phyloP scores from a whole-genome alignment of 2,329 filamentous ascomycete species.

The Erysiphe neolycopersici region DNA sequence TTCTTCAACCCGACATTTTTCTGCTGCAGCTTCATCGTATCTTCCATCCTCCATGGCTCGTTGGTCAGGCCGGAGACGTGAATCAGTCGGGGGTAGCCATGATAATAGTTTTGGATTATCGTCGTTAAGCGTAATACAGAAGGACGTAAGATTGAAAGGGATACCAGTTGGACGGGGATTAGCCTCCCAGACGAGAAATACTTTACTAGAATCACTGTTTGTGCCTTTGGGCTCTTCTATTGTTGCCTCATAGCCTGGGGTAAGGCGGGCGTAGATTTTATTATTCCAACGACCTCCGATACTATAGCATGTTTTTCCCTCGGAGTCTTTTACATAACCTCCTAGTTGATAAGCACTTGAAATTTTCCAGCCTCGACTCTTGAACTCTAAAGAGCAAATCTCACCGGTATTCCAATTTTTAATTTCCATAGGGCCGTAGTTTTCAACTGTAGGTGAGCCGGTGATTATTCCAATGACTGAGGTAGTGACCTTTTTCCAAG shows the following conservation, averaged over 20 bases:
- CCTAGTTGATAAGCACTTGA: conserved; percentile 70
- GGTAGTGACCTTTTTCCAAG: conserved; percentile 96
- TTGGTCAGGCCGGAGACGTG: conserved; percentile 77
- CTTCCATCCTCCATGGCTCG: conserved; percentile 96
- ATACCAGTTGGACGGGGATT: conserved; percentile 57
- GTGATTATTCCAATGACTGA: conserved; percentile 98
- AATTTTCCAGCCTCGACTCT: conserved; percentile 84
- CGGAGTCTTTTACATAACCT: conserved; percentile 58
- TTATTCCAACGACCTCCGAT: conserved; percentile 94
- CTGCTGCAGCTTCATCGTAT: conserved; percentile 74
- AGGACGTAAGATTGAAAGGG: conserved; percentile 92
- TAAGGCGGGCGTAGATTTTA: conserved; percentile 80
- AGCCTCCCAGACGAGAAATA: conserved; percentile 82
- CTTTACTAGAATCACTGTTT: conserved; percentile 40
- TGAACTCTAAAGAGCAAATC: conserved; percentile 73
- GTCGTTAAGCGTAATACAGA: conserved; percentile 83
- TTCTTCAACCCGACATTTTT: conserved; percentile 89
- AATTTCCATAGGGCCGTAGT: conserved; percentile 90
- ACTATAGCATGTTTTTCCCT: conserved; percentile 63
- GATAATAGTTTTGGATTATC: conserved; percentile 56
- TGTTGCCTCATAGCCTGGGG: conserved; percentile 63
- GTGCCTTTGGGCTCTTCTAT: conserved; percentile 29
- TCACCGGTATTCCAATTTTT: conserved; percentile 95
- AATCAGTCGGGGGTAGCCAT: conserved; percentile 74
- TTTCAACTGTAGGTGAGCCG: conserved; percentile 86